phyloP scores from a whole-genome alignment of 108 stramenopile species.

The Skeletonema tropicum region DNA sequence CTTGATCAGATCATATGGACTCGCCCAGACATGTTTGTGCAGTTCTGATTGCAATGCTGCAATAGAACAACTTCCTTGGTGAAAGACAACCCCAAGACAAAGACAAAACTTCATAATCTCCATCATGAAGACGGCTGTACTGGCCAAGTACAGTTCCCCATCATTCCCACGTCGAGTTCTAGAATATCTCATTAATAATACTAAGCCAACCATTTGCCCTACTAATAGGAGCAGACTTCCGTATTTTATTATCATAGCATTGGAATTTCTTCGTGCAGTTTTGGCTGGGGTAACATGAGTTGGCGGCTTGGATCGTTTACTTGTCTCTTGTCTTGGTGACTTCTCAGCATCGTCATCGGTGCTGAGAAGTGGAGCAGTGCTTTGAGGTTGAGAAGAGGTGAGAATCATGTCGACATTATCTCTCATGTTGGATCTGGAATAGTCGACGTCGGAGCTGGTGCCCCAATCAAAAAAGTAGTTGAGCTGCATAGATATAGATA shows the following conservation, averaged over 20 bases:
- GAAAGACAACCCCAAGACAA: conserved; percentile 68
- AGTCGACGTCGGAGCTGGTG: too few species aligned
- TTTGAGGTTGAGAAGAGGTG: too few species aligned
- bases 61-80: conserved; percentile 45
- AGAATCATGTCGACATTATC: too few species aligned
- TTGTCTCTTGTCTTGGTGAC: too few species aligned
- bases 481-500: too few species aligned
- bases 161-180: conserved; percentile 53
- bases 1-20: conserved; percentile 88
- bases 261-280: neutral
- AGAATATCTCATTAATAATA: conserved; percentile 82
- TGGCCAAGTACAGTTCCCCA: conserved; percentile 77
- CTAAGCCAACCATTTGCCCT: conserved; percentile 89
- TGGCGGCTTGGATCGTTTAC: neutral
- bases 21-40: conserved; percentile 36
- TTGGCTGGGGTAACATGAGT: neutral
- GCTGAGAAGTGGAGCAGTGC: too few species aligned
- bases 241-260: conserved; percentile 67
- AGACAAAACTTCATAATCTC: conserved; percentile 75
- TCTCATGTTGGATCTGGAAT: too few species aligned
- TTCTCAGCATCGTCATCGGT: too few species aligned
- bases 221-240: conserved; percentile 79
- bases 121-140: conserved; percentile 88
- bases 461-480: too few species aligned
- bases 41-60: conserved; percentile 21